phyloP scores from a whole-genome alignment of 2,329 filamentous ascomycete genomes.

The Trichoderma afroharzianum region DNA sequence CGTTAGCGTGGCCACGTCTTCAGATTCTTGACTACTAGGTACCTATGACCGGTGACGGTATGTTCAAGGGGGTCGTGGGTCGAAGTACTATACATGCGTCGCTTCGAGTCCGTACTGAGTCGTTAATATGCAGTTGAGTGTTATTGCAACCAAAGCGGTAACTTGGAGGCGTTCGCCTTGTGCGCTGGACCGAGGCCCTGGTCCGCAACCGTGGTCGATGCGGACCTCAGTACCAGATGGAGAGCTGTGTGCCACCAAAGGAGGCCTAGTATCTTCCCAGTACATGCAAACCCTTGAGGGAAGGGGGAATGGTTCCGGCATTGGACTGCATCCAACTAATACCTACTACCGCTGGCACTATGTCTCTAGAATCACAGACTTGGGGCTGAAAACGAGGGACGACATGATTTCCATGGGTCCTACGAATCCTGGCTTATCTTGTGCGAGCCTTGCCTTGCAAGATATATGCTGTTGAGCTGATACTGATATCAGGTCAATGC shows the following conservation, averaged over 20 bases:
- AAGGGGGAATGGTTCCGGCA: background rate
- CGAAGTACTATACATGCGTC: background rate
- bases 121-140: background rate
- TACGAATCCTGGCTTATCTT: background rate
- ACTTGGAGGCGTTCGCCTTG: background rate
- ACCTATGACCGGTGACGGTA: background rate
- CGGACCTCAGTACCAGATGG: background rate
- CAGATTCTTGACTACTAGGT: background rate
- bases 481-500: background rate
- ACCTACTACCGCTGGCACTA: background rate
- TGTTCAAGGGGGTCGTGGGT: background rate
- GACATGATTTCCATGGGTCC: background rate
- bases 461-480: background rate
- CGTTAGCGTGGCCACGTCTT: slow-evolving; percentile 9
- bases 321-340: background rate
- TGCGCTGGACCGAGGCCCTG: background rate
- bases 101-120: background rate
- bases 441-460: background rate
- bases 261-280: background rate
- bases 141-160: background rate
- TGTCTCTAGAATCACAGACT: background rate
- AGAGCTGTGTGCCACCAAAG: background rate
- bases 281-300: background rate
- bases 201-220: slow-evolving; percentile 1
- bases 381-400: background rate